These are phyloP conservation scores for Curvularia lunata DNA, from an alignment of 2,329 filamentous ascomycete genomes.

Conservation along the genomic window DNA sequence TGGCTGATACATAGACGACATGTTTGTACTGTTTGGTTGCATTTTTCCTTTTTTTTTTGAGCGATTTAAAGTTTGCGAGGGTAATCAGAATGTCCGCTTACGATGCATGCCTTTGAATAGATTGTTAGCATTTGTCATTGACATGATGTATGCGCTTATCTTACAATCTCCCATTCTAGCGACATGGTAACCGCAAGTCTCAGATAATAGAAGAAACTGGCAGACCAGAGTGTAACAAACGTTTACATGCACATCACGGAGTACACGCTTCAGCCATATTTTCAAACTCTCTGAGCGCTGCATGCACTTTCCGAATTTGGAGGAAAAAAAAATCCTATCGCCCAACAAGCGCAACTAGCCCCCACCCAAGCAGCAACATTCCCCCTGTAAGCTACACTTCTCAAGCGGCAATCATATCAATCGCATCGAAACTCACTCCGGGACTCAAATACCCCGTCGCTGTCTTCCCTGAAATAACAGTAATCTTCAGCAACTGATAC, in stretches of 20 bases:
- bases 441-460: conserved; percentile 30
- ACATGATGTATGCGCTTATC: background rate
- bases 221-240: background rate
- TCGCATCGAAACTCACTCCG: conserved; percentile 28
- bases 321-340: background rate
- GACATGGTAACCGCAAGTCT: background rate
- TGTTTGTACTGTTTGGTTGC: background rate
- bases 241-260: background rate
- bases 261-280: too few species aligned
- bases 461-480: conserved; percentile 29
- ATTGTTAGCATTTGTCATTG: background rate
- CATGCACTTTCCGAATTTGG: background rate
- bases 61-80: background rate
- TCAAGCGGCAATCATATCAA: conserved; percentile 25
- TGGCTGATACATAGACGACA: background rate
- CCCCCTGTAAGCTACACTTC: background rate
- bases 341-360: background rate
- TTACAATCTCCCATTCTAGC: background rate
- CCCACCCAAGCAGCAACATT: background rate
- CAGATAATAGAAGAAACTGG: background rate
- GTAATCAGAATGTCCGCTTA: background rate
- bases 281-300: too few species aligned
- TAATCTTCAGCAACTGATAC: conserved; percentile 30
- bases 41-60: background rate
- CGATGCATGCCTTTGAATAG: background rate